A percentile compares a stretch with the other conserved stretches of the same genome.
Evolutionary conservation across 225 moss, liverwort and hornwort genomes (phyloP).

Genomic region (Pleurozium schreberi): DNA sequence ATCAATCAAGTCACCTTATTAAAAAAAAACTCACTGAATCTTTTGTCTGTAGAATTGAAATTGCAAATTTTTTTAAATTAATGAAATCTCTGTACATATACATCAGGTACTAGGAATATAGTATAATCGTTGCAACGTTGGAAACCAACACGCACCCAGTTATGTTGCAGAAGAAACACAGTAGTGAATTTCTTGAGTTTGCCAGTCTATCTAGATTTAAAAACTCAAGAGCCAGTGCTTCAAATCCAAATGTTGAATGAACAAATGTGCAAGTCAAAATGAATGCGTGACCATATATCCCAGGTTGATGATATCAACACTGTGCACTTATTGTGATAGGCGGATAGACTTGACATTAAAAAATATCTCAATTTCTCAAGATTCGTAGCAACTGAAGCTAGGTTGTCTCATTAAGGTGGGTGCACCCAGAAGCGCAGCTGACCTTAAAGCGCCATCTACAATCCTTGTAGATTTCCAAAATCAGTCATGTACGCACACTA

Average conservation of each 20-base stretch:
- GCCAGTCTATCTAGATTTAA: too few species aligned
- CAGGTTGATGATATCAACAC: not conserved
- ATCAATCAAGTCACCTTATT: too few species aligned
- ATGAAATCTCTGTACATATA: not conserved
- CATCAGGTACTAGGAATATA: not conserved
- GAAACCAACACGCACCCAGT: not conserved
- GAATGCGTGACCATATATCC: not conserved
- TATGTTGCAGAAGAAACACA: not conserved
- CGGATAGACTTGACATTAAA: not conserved
- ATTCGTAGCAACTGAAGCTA: not conserved
- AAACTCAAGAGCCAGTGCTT: too few species aligned
- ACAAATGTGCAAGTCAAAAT: not conserved
- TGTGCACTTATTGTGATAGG: not conserved
- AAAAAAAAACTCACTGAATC: too few species aligned
- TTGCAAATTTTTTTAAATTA: not conserved
- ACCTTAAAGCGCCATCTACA: too few species aligned
- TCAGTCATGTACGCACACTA: too few species aligned
- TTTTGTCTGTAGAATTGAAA: too few species aligned
- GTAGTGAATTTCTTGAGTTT: not conserved
- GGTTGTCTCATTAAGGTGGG: too few species aligned
- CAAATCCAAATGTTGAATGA: not conserved
- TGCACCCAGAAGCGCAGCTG: too few species aligned
- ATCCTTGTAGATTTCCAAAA: too few species aligned
- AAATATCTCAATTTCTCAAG: not conserved
- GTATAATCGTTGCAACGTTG: not conserved